These are phyloP conservation scores for Stachybotrys echinatus DNA, from an alignment of 2,329 filamentous ascomycete species.

Conservation along the genomic window DNA sequence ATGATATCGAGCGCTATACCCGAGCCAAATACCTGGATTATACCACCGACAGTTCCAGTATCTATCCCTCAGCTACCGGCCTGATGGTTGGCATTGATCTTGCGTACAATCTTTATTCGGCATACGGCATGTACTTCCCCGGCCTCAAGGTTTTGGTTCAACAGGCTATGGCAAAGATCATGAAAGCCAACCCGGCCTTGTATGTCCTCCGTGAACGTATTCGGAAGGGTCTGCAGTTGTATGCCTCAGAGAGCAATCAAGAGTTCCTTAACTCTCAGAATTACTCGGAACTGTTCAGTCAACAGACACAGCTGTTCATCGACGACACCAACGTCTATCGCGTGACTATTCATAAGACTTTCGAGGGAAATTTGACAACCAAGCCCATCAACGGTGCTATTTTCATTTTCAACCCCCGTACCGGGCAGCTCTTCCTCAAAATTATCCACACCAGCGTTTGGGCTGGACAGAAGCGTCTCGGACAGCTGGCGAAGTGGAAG, in stretches of 20 bases:
- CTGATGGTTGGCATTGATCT: constrained; percentile 97
- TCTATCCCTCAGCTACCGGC: constrained; percentile 94
- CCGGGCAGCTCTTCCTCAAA: constrained; percentile 95
- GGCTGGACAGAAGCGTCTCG: constrained; percentile 98
- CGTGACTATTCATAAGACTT: constrained; percentile 99
- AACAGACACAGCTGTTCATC: constrained; percentile 97
- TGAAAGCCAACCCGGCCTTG: constrained; percentile 97
- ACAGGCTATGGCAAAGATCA: constrained; percentile 98
- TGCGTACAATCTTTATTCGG: constrained; percentile 97
- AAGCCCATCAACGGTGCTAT: constrained; percentile 99
- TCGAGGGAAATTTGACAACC: constrained; percentile 97
- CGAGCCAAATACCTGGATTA: constrained; percentile 98
- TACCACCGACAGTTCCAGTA: constrained; percentile 97
- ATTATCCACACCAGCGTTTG: constrained; percentile 99
- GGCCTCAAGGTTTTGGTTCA: constrained; percentile 92
- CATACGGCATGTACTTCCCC: constrained; percentile 98
- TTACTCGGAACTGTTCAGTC: constrained; percentile 98
- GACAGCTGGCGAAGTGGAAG: constrained; percentile 98
- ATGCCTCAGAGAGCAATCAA: constrained; percentile 97
- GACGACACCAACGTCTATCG: constrained; percentile 99
- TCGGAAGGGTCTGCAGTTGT: constrained; percentile 93
- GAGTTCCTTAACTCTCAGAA: constrained; percentile 99
- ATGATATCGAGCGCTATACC: constrained; percentile 97
- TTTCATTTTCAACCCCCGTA: constrained; percentile 99
- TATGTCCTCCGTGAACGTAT: constrained; percentile 98